Base-by-base conservation (phyloP, 495 filamentous ascomycete species). In the Aspergillus funiculosus region DNA sequence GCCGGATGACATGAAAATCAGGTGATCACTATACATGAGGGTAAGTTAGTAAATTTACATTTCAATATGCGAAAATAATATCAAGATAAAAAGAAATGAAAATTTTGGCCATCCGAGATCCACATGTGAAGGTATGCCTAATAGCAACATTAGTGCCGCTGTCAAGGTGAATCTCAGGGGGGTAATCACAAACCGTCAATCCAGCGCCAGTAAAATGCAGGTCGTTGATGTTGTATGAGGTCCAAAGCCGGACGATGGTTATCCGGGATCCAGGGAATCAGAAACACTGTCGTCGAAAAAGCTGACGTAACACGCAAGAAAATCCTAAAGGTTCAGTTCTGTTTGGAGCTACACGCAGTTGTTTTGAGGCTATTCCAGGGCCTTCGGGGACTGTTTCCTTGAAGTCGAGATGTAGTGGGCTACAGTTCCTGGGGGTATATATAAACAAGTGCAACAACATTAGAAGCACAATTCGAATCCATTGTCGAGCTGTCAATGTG, bases 21-120 rank as follows among this genome's bases (percentile, higher is more conserved):
- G 43, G 39, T 39, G 46, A 52, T 50, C 52, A 60, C 60, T 63
- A 59, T 25, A 55, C 42, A 46, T 59, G 52, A 58, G 32, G 44
- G 43, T 41, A 55, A 60, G 68, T 72, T 55, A 72, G 68, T 69
- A 59, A 24, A 46, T 43, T 42, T 36, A 53, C 50, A 19, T 37
- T 50, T 3, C 40, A 37, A 37, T 21, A 19, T 45, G 9, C 19
- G 6, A 32, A 47, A 48, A 38, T 36, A 22, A 53, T 15, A 52
- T 45, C 24, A 43, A 41, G 41, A 46, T 13, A 48, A 50, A 21
- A 50, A 45, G 28, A 57, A 32, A 28, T 47, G 13, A 14, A 47
- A 39, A 52, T 45, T 14, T 50, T 48, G 39, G n/a, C n/a, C 48
- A 40, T 62, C 60, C 54, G 40, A 46, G 48, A 51, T 64, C 62